Percentiles rank a stretch among this genome's conserved stretches.
Conservation (phyloP, 345 rosid genomes). For the Hypericum androsaemum region DNA sequence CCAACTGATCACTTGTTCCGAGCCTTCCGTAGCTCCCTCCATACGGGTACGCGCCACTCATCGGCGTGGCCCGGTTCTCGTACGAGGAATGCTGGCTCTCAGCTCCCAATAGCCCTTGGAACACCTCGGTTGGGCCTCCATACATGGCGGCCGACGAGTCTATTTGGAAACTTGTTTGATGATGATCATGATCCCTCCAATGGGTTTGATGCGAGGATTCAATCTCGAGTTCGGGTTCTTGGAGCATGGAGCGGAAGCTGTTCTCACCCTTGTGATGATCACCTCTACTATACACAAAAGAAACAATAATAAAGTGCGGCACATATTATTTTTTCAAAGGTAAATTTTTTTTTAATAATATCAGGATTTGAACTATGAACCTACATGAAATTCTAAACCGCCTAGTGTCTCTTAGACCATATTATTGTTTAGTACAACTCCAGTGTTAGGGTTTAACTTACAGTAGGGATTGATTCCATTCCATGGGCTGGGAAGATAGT, state of each 20-base stretch:
- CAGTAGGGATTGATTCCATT: slow-evolving; percentile 83
- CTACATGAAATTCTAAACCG: too few relatives aligned
- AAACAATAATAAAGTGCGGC: not conserved
- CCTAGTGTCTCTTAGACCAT: too few relatives aligned
- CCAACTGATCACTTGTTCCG: slow-evolving; percentile 25
- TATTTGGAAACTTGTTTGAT: slow-evolving; percentile 37
- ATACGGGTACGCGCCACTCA: slow-evolving; percentile 17
- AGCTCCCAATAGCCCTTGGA: slow-evolving; percentile 46
- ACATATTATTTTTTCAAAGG: too few relatives aligned
- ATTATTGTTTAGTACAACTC: not conserved
- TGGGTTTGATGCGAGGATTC: slow-evolving; percentile 37
- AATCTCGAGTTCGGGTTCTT: slow-evolving; percentile 38
- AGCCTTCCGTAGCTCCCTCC: slow-evolving; percentile 24
- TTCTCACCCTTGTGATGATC: slow-evolving; percentile 59
- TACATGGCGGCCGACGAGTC: slow-evolving; percentile 38
- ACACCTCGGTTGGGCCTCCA: slow-evolving; percentile 35
- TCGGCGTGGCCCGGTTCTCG: slow-evolving; percentile 18
- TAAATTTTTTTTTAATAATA: too few relatives aligned
- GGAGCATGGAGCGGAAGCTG: slow-evolving; percentile 61
- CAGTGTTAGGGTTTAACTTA: slow-evolving; percentile 21
- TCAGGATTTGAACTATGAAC: too few relatives aligned
- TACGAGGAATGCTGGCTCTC: slow-evolving; percentile 27
- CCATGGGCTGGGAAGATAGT: slow-evolving; percentile 72
- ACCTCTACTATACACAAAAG: slow-evolving; percentile 18
- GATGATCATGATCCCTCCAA: too few relatives aligned